Conservation (phyloP, 164 flowering plant genomes). For the Annona squamosa region DNA sequence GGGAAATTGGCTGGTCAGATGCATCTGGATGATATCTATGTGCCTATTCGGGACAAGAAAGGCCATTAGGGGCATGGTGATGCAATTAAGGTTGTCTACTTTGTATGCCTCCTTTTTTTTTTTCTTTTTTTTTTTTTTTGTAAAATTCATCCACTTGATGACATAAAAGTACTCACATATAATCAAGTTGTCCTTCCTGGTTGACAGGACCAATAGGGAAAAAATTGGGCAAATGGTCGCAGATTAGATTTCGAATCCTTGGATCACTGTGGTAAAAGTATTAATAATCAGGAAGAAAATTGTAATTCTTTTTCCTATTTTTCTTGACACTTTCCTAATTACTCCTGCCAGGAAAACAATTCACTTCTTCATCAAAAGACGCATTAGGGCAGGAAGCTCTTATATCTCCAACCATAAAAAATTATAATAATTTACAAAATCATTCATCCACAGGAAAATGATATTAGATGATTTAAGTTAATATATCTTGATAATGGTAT, state of each 20-base stretch:
- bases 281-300: conserved; percentile 53
- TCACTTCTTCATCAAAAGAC: background rate
- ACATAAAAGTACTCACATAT: conserved; percentile 22
- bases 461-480: too few species aligned
- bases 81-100: background rate
- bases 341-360: conserved; percentile 9
- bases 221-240: conserved; percentile 58
- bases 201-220: conserved; percentile 40
- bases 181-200: conserved; percentile 43
- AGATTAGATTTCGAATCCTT: conserved; percentile 59
- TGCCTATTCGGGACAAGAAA: background rate
- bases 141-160: background rate
- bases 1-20: background rate
- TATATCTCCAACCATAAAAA: conserved; percentile 1
- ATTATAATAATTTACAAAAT: too few species aligned
- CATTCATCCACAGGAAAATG: too few species aligned
- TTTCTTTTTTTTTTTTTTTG: too few species aligned
- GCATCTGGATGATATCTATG: background rate
- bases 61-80: background rate
- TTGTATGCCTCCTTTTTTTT: background rate
- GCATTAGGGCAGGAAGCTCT: background rate
- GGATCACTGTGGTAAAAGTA: conserved; percentile 70
- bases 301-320: conserved; percentile 8
- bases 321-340: conserved; percentile 11
- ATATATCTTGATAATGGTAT: too few species aligned